Percentiles rank a stretch among this genome's conserved stretches.
Evolutionary conservation across 805 yeast species (phyloP).

Genomic region (Tetrapisispora nanseiensis): DNA sequence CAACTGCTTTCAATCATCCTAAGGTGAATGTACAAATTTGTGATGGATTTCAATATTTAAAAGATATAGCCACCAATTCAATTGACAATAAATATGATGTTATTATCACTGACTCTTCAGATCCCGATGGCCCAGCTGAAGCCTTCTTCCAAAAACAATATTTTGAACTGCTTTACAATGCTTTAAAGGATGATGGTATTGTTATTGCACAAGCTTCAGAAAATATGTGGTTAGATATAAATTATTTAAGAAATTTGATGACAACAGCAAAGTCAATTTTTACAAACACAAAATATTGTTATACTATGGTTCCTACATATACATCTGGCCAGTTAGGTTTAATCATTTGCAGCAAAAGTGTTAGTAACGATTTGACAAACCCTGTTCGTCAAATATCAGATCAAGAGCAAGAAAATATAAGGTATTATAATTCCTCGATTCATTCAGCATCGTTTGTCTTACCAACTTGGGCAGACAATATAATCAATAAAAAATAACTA

Average conservation of each 20-base stretch:
- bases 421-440: slow-evolving; percentile 55
- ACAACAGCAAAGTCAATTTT: slow-evolving; percentile 46
- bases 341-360: slow-evolving; percentile 57
- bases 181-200: slow-evolving; percentile 54
- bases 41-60: slow-evolving; percentile 77
- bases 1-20: slow-evolving; percentile 54
- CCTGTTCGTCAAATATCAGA: slow-evolving; percentile 44
- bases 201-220: slow-evolving; percentile 75
- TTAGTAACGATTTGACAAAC: slow-evolving; percentile 33
- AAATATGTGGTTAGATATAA: slow-evolving; percentile 63
- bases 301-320: slow-evolving; percentile 78
- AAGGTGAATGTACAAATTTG: slow-evolving; percentile 57
- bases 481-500: slow-evolving; percentile 12
- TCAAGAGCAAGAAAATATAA: slow-evolving; percentile 41
- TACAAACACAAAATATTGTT: slow-evolving; percentile 53
- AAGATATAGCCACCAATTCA: slow-evolving; percentile 25
- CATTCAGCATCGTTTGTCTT: slow-evolving; percentile 68
- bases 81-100: slow-evolving; percentile 55
- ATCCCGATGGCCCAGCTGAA: slow-evolving; percentile 94
- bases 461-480: slow-evolving; percentile 65
- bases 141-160: slow-evolving; percentile 73
- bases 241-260: slow-evolving; percentile 40
- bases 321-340: slow-evolving; percentile 84
- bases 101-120: slow-evolving; percentile 85
- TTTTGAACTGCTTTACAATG: slow-evolving; percentile 55